Percentiles rank a stretch among this genome's conserved stretches.
phyloP scores from a whole-genome alignment of 139 green algal species.

The Mychonastes homosphaera region DNA sequence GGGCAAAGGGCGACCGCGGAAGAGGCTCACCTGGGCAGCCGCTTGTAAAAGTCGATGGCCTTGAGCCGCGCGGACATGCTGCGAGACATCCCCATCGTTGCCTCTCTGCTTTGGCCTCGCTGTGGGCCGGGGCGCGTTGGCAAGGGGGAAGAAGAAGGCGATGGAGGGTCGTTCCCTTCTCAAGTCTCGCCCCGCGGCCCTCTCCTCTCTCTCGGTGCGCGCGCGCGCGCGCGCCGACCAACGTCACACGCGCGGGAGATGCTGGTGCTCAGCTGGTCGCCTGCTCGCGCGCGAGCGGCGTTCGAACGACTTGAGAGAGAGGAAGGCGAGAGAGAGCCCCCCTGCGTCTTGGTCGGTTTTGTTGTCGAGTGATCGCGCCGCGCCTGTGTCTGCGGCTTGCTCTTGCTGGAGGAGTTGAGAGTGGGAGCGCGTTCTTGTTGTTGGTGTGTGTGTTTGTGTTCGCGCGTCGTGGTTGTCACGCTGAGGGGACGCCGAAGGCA shows the following conservation, averaged over 20 bases:
- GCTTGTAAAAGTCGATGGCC: conserved; percentile 58
- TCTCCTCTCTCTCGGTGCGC: neutral
- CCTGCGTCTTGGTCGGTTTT: too few species aligned
- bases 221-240: too few species aligned
- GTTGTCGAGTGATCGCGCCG: too few species aligned
- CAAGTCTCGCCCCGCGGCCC: neutral
- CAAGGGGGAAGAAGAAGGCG: neutral
- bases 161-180: neutral
- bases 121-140: neutral
- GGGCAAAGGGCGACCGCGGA: neutral
- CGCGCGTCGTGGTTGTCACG: too few species aligned
- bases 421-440: too few species aligned
- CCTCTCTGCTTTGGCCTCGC: neutral
- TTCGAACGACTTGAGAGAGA: neutral
- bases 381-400: too few species aligned
- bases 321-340: too few species aligned
- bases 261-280: neutral
- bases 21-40: conserved; percentile 28
- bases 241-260: neutral
- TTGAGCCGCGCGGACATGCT: conserved; percentile 31
- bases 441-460: too few species aligned
- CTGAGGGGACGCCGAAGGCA: too few species aligned
- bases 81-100: neutral
- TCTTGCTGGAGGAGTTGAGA: too few species aligned
- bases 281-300: neutral